Evolutionary conservation across 257 asterid genomes (phyloP), one percentile per base, ranked within the genome.

Genomic region (Solanum boliviense): DNA sequence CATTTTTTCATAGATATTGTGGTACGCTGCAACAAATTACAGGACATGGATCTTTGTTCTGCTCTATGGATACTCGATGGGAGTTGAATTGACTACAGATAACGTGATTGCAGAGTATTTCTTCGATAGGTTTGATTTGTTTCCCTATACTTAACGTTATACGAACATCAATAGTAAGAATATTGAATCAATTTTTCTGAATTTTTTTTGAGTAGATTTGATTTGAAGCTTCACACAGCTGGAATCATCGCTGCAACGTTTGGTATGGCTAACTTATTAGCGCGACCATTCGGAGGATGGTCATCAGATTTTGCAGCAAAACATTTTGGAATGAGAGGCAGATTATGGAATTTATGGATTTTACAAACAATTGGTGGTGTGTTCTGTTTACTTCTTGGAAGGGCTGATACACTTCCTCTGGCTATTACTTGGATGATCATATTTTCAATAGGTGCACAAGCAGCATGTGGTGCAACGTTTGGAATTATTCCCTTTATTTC

Each of bases 11-110:
- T 16, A 81, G 68, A 81, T 81, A 58, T 48, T 78, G 1, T 87
- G 76, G 70, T 58, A 90, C 23, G 97, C 95, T 9, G 90, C 86
- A 10, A 91, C 93, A 36, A 94, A 94, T 83, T 93, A 92, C 91
- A 91, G 93, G 41, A 93, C 95, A 46, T 94, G 96, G 96, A 86
- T 93, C 6, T 94, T 93, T 44, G 93, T 91, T n/a, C 90, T 93
- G 27, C 87, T 93, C 20, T 93, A 92, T 25, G 95, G 95, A 46
- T 93, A 86, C 86, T 94, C 95, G 13, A 92, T 93, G 94, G 97
- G 95, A 13, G 93, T 94, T 29, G 93, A 94, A 75, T 71, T 93
- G 21, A 88, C 92, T 56, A 93, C 94, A 4, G 92, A 94, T 83
- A 94, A 94, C 23, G 92, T 93, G 11, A 91, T 93, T 62, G 94